Base-by-base conservation (phyloP, 352 stramenopile species). In the Pythium brachiatum region DNA sequence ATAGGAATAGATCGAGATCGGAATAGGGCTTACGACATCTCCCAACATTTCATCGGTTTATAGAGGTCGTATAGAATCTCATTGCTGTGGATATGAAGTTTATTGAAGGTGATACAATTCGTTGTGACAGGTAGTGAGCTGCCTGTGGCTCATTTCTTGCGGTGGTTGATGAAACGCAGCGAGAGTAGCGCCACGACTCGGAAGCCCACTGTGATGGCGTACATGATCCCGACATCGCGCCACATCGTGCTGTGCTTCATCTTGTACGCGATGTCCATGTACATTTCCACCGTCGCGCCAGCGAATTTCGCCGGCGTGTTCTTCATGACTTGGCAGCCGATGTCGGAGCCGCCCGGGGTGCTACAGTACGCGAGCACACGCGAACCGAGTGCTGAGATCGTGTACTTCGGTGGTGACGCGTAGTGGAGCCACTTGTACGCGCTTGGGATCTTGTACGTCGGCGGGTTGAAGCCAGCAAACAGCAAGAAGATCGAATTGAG, bases 361-460 rank as follows among this genome's bases (percentile, higher is more conserved):
- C 56, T 61, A 57, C 78, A 88, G 8, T 80, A 57, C 0, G 44
- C 54, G 44, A 89, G 79, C 21, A 81, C 54, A 1, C 72, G 32
- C 2, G 75, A 54, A 15, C 73, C 54, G 2, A 89, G 31, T 31
- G 81, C 75, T n/a, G 74, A 61, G 32, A 87, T 77, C 4, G 44
- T 77, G 63, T 85, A 87, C 18, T 66, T 70, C 5, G 71, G 73
- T 20, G 77, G 77, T 7, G 72, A 72, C 53, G 78, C 73, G 46
- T 75, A 76, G 66, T 88, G 72, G 15, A 90, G 57, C 78, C 76
- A 90, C 59, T 72, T 78, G 66, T 87, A 88, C 0, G 63, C 76
- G 0, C 43, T 55, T 27, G 81, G 81, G 34, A 88, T 83, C 43
- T 68, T 73, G 43, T 65, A 68, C 0, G 75, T 69, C 23, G 81